Evolutionary conservation across 352 stramenopile species (phyloP).

Genomic region (Saprolegnia diclina): DNA sequence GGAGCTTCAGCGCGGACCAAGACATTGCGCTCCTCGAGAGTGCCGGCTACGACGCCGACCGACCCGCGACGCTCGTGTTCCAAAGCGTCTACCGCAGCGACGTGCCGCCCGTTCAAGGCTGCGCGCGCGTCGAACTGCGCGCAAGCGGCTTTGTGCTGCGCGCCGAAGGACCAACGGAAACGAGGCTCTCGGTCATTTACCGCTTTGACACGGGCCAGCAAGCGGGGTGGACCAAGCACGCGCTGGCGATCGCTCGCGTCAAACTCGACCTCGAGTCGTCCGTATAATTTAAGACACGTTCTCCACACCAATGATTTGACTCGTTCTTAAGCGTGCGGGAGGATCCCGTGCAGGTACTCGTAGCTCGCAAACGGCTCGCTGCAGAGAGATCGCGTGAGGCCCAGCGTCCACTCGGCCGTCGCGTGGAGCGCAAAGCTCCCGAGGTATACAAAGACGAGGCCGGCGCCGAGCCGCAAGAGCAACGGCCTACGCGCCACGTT

Average conservation of each 20-base stretch:
- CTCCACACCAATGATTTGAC: too few species aligned
- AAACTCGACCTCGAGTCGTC: slow-evolving; percentile 12
- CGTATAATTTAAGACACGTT: not conserved
- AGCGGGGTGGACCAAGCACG: not conserved
- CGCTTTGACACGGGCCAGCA: not conserved
- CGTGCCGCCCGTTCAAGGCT: not conserved
- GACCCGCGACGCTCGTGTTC: not conserved
- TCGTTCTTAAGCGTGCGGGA: too few species aligned
- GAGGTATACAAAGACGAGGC: not conserved
- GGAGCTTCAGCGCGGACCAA: not conserved
- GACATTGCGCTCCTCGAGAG: slow-evolving; percentile 10
- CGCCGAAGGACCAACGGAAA: not conserved
- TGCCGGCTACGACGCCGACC: slow-evolving; percentile 1
- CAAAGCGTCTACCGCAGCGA: not conserved
- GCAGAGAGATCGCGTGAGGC: not conserved
- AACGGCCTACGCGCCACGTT: not conserved
- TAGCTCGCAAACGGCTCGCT: not conserved
- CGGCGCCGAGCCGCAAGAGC: not conserved
- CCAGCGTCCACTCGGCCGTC: not conserved
- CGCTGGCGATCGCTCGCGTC: not conserved
- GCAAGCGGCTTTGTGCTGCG: slow-evolving; percentile 15
- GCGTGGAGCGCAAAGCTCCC: not conserved
- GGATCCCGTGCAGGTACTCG: not conserved
- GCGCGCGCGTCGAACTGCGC: not conserved
- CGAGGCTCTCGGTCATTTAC: not conserved